Conservation (phyloP, 495 filamentous ascomycete species). For the Aspergillus indologenus region DNA sequence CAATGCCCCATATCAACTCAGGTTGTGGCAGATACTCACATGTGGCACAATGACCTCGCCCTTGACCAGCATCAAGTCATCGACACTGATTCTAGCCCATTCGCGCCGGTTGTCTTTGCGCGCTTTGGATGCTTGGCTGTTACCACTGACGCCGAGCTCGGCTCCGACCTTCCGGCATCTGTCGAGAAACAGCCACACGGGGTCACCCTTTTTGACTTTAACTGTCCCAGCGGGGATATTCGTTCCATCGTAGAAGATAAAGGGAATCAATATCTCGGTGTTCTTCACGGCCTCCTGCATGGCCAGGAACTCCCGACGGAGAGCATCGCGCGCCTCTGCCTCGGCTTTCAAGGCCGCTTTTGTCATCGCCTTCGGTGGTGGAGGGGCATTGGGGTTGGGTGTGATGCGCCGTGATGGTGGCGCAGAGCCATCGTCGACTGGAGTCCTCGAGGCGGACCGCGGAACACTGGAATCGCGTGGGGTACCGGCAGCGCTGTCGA, state of each 20-base stretch:
- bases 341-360: conserved; percentile 82
- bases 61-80: conserved; percentile 91
- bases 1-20: neutral
- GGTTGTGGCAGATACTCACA: conserved; percentile 57
- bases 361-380: conserved; percentile 77
- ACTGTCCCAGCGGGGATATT: conserved; percentile 82
- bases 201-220: conserved; percentile 88
- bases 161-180: conserved; percentile 86
- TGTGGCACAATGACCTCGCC: conserved; percentile 93
- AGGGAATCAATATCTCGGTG: conserved; percentile 87
- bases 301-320: conserved; percentile 79
- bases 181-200: conserved; percentile 87
- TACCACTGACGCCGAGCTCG: conserved; percentile 67
- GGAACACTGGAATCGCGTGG: conserved; percentile 35
- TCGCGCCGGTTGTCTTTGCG: conserved; percentile 65
- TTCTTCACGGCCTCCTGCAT: conserved; percentile 86
- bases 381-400: conserved; percentile 62
- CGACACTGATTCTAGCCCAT: conserved; percentile 93
- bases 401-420: conserved; percentile 50
- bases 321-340: conserved; percentile 72
- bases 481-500: conserved; percentile 33
- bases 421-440: conserved; percentile 36
- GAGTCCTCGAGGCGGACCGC: conserved; percentile 39
- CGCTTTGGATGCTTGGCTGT: conserved; percentile 51
- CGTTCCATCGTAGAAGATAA: conserved; percentile 98